A percentile compares a stretch with the other conserved stretches of the same genome.
Conservation (phyloP, 2,329 filamentous ascomycete species). For the Cladosporium velox region DNA sequence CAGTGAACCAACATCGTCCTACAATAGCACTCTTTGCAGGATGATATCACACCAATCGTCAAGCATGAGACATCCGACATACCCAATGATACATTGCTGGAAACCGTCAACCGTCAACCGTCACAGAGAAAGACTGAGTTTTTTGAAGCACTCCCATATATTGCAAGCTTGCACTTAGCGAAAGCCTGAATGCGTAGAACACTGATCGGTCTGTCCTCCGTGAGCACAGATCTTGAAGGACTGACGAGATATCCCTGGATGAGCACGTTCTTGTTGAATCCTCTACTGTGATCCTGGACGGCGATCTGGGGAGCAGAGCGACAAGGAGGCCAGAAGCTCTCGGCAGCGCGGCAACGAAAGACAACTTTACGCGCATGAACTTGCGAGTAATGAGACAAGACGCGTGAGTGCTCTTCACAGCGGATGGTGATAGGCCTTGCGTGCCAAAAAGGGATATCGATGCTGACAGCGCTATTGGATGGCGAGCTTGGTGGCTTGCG, state of each 20-base stretch:
- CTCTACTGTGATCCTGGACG: background rate
- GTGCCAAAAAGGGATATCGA: background rate
- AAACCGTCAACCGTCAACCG: background rate
- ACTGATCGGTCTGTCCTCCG: background rate
- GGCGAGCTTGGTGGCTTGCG: constrained; percentile 5
- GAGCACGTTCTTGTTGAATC: constrained; percentile 9
- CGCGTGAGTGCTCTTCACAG: background rate
- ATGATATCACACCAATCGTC: background rate
- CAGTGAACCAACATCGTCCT: background rate
- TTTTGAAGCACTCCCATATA: background rate
- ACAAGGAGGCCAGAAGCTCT: constrained; percentile 4
- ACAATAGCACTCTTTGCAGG: background rate
- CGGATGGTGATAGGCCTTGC: background rate
- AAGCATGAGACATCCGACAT: background rate
- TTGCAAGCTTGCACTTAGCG: background rate
- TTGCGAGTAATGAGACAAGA: background rate
- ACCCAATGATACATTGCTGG: background rate
- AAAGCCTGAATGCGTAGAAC: background rate
- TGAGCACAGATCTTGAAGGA: background rate
- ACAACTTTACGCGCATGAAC: background rate
- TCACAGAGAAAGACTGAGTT: background rate
- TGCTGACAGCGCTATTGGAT: background rate
- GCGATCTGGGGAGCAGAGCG: constrained; percentile 1
- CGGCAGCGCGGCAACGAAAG: background rate
- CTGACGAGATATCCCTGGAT: background rate